Evolutionary conservation across 768 basidiomycete species (phyloP).

Genomic region (Russula lepida): DNA sequence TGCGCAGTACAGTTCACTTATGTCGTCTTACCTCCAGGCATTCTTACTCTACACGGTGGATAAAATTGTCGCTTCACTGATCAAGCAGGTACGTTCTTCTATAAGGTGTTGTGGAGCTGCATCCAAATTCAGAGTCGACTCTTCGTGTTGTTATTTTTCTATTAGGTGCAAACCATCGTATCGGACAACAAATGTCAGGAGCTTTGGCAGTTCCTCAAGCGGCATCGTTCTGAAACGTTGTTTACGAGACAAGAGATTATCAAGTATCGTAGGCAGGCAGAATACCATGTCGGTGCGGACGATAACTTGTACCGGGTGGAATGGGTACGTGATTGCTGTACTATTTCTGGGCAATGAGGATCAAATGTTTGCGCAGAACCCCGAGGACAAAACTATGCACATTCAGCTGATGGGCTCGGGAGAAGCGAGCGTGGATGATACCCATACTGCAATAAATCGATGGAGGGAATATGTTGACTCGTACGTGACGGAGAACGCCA

Average conservation of each 20-base stretch:
- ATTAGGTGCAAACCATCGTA: slow-evolving; percentile 79
- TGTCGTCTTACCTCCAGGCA: slow-evolving; percentile 46
- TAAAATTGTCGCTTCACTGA: slow-evolving; percentile 77
- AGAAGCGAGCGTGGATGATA: slow-evolving; percentile 58
- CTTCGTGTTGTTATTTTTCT: slow-evolving; percentile 6
- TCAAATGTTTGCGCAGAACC: slow-evolving; percentile 36
- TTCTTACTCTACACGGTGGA: slow-evolving; percentile 92
- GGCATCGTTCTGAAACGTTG: slow-evolving; percentile 44
- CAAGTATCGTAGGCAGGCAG: slow-evolving; percentile 72
- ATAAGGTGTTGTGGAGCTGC: background rate
- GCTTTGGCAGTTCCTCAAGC: slow-evolving; percentile 66
- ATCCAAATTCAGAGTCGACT: background rate
- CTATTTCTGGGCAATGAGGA: slow-evolving; percentile 7
- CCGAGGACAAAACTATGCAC: slow-evolving; percentile 44
- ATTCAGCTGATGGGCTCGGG: slow-evolving; percentile 52
- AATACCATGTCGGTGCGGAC: slow-evolving; percentile 63
- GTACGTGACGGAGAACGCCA: slow-evolving; percentile 60
- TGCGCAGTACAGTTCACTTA: background rate
- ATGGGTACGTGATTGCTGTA: slow-evolving; percentile 49
- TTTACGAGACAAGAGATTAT: slow-evolving; percentile 59
- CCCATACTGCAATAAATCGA: slow-evolving; percentile 41
- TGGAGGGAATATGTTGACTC: slow-evolving; percentile 73
- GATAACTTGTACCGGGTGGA: slow-evolving; percentile 71
- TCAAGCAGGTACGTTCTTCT: slow-evolving; percentile 66
- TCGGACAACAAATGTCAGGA: slow-evolving; percentile 84